These are phyloP conservation scores for Pythium pyrilobum DNA, from an alignment of 352 stramenopile genomes.

Conservation along the genomic window DNA sequence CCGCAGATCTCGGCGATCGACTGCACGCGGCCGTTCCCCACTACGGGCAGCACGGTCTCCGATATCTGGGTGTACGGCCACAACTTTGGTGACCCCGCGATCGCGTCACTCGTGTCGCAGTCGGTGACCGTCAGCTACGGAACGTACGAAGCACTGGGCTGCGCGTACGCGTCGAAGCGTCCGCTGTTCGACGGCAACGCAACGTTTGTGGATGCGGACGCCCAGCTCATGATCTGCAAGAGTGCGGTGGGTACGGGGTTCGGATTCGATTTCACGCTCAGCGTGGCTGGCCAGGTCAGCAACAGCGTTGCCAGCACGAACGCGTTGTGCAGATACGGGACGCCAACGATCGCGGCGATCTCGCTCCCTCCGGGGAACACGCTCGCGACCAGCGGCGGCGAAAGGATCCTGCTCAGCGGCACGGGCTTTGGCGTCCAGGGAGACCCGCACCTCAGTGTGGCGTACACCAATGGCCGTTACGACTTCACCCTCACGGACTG, in stretches of 20 bases:
- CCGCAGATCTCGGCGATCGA: slow-evolving; percentile 24
- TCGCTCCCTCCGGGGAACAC: neutral
- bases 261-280: slow-evolving; percentile 30
- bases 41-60: slow-evolving; percentile 18
- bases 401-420: slow-evolving; percentile 34
- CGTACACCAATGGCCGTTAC: slow-evolving; percentile 38
- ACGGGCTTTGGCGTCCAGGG: slow-evolving; percentile 39
- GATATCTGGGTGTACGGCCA: slow-evolving; percentile 41
- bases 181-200: neutral
- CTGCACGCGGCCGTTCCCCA: slow-evolving; percentile 32
- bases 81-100: slow-evolving; percentile 29
- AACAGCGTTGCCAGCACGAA: neutral
- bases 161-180: slow-evolving; percentile 8
- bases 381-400: slow-evolving; percentile 27
- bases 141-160: slow-evolving; percentile 25
- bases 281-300: slow-evolving; percentile 33
- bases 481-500: slow-evolving; percentile 35
- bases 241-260: slow-evolving; percentile 31
- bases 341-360: slow-evolving; percentile 23
- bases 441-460: slow-evolving; percentile 22
- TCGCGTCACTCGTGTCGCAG: slow-evolving; percentile 5
- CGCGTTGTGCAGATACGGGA: slow-evolving; percentile 30
- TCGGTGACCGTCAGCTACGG: slow-evolving; percentile 31
- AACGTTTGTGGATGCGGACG: neutral
- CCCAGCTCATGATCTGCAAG: slow-evolving; percentile 33